Evolutionary conservation across 2,329 filamentous ascomycete species (phyloP).

Genomic region (Fusarium incarnatum): DNA sequence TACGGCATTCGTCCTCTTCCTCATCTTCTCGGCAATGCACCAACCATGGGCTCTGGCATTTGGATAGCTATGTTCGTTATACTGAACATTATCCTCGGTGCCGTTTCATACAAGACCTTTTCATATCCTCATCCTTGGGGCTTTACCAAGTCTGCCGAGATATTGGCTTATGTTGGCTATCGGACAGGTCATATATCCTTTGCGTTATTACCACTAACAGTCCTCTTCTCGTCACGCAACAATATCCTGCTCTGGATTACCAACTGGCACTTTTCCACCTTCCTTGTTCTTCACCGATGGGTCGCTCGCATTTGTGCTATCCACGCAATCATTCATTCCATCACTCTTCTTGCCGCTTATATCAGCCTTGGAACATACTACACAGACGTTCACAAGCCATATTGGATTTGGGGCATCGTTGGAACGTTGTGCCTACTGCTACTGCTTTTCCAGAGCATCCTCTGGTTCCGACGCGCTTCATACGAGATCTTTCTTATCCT

Average conservation of each 20-base stretch:
- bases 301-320: background rate
- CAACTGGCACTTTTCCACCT: background rate
- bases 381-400: background rate
- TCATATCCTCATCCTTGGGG: background rate
- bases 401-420: background rate
- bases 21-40: background rate
- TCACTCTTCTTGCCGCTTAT: background rate
- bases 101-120: background rate
- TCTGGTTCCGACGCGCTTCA: background rate
- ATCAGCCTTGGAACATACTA: background rate
- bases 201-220: background rate
- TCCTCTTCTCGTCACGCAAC: background rate
- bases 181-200: background rate
- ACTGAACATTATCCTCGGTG: background rate
- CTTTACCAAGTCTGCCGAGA: background rate
- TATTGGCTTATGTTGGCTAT: background rate
- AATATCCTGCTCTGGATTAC: background rate
- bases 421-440: background rate
- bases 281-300: background rate
- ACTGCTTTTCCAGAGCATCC: accelerated
- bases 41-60: background rate
- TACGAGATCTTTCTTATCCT: background rate
- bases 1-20: background rate
- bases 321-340: background rate
- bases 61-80: background rate